A percentile compares a stretch with the other conserved stretches of the same genome.
phyloP scores from a whole-genome alignment of 2,329 filamentous ascomycete genomes.

The Westerdykella aurantiaca region DNA sequence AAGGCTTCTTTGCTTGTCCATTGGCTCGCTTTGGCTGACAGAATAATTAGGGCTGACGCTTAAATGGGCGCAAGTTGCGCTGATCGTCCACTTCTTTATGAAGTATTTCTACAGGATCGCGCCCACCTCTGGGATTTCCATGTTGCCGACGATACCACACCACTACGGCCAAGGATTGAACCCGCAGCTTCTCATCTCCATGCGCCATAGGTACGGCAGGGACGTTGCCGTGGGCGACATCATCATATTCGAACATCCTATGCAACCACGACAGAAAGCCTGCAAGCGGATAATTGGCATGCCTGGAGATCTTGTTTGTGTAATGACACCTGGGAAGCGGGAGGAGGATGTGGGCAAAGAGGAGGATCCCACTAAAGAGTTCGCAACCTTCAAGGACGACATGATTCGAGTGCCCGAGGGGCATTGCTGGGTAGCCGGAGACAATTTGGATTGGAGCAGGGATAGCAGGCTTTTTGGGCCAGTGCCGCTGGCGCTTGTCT shows the following conservation, averaged over 20 bases:
- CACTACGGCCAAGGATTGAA: conserved; percentile 4
- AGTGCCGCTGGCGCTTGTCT: conserved; percentile 75
- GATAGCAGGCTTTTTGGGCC: conserved; percentile 87
- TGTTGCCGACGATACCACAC: conserved; percentile 72
- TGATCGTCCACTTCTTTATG: conserved; percentile 32
- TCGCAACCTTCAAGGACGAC: conserved; percentile 24
- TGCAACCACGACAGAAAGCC: conserved; percentile 50
- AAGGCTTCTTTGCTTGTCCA: conserved; percentile 2
- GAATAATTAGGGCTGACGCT: too few relatives aligned
- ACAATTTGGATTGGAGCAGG: conserved; percentile 76
- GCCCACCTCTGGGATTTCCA: conserved; percentile 66
- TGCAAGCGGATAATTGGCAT: conserved; percentile 67
- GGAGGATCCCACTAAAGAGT: conserved; percentile 18
- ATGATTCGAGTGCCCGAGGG: conserved; percentile 81
- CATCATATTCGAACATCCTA: conserved; percentile 71
- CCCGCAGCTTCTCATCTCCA: conserved; percentile 23
- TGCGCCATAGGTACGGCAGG: conserved; percentile 49
- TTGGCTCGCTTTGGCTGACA: too few relatives aligned
- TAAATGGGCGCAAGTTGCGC: background rate
- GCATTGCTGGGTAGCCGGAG: conserved; percentile 86
- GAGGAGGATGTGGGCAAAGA: conserved; percentile 20
- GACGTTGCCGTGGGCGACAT: conserved; percentile 72
- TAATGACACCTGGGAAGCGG: conserved; percentile 52
- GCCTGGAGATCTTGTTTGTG: conserved; percentile 63
- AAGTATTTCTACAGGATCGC: conserved; percentile 57